Percentiles rank a stretch among this genome's conserved stretches.
Evolutionary conservation across 306 rosid species (phyloP).

Genomic region (Sicyos edulis): DNA sequence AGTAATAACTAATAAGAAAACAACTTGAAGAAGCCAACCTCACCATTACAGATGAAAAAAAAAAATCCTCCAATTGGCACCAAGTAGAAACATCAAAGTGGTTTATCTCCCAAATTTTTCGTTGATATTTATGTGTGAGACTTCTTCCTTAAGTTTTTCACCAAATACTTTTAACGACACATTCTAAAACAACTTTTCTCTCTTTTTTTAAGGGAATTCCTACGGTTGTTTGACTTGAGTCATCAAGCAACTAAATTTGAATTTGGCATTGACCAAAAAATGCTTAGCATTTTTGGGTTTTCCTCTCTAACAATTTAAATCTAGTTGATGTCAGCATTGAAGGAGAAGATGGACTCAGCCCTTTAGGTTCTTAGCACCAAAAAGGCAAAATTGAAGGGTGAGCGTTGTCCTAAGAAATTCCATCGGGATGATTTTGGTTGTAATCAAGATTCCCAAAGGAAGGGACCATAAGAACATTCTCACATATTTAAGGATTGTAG

Average conservation of each 20-base stretch:
- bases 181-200: neutral
- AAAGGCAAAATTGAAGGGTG: neutral
- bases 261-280: neutral
- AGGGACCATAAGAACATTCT: neutral
- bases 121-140: neutral
- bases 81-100: neutral
- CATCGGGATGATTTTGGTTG: neutral
- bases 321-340: neutral
- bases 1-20: neutral
- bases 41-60: neutral
- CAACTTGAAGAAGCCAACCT: neutral
- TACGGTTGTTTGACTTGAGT: neutral
- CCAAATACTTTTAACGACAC: neutral
- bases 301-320: too few species aligned
- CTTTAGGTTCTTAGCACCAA: neutral
- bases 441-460: neutral
- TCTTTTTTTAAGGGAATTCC: neutral
- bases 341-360: neutral
- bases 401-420: neutral
- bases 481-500: neutral
- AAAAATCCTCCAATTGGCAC: neutral
- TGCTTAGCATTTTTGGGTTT: neutral
- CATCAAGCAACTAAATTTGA: neutral
- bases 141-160: neutral
- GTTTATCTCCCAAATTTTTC: neutral